Evolutionary conservation across 2,329 filamentous ascomycete species (phyloP).

Genomic region (Colletotrichum australisinense): DNA sequence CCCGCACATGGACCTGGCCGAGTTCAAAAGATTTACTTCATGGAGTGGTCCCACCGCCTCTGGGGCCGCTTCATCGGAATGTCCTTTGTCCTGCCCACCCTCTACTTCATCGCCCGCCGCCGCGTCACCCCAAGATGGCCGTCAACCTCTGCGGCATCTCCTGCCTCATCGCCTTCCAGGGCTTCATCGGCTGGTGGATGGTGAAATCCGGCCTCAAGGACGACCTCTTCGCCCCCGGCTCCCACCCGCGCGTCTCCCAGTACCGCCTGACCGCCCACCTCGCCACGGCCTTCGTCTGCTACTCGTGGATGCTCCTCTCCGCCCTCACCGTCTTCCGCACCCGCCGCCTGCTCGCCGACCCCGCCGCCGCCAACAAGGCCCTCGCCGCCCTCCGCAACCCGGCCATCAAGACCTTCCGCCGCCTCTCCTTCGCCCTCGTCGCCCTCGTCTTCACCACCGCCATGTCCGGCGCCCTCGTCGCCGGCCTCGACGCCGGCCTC

Average conservation of each 20-base stretch:
- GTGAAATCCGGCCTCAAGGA: constrained; percentile 96
- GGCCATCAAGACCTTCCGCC: constrained; percentile 78
- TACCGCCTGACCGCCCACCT: constrained; percentile 93
- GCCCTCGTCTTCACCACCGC: constrained; percentile 87
- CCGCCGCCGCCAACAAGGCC: constrained; percentile 69
- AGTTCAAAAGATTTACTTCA: constrained; percentile 99
- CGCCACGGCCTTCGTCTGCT: constrained; percentile 90
- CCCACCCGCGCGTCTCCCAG: constrained; percentile 92
- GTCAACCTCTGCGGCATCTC: constrained; percentile 84
- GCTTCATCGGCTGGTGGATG: constrained; percentile 99
- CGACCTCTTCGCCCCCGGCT: constrained; percentile 91
- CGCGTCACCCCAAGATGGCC: constrained; percentile 84
- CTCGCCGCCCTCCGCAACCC: constrained; percentile 74
- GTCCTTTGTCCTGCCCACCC: constrained; percentile 86
- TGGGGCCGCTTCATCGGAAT: constrained; percentile 95
- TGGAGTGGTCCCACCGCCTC: constrained; percentile 97
- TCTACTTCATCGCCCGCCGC: constrained; percentile 87
- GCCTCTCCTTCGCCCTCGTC: constrained; percentile 76
- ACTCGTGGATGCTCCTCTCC: constrained; percentile 93
- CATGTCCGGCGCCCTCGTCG: constrained; percentile 93
- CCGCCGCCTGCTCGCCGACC: constrained; percentile 75
- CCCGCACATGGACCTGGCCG: constrained; percentile 88
- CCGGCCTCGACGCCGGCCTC: constrained; percentile 92
- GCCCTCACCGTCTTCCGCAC: constrained; percentile 87
- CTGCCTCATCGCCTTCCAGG: constrained; percentile 91